Base-by-base conservation (phyloP, 768 basidiomycete genomes). In the Podaxis pistillaris region DNA sequence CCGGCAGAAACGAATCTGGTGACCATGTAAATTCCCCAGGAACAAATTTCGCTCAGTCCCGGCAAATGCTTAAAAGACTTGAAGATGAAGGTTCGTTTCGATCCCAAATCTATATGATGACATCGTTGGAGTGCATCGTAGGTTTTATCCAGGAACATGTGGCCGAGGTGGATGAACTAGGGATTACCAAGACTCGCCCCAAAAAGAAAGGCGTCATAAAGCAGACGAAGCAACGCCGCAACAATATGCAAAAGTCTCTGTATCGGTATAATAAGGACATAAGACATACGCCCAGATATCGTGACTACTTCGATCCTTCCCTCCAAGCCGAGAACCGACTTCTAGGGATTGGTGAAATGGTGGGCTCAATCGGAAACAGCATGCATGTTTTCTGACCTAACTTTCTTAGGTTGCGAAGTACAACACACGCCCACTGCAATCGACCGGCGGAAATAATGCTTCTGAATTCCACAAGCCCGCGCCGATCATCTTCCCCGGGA, bases 261-360 rank as follows among this genome's bases (percentile, higher is more conserved):
- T 91, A 86, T 64, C 71, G 79, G 12, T 90, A 91, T 71, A 81
- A 88, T 60, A 74, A 70, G 41, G 71, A 78, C 9, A 79, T 80
- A 40, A 76, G 79, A 53, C 72, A 73, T 47, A 78, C 78, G 9
- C 63, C 75, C 49, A 78, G 74, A 58, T 93, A 91, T 70, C 68
- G 74, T 38, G 83, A 91, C 68, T 91, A 92, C 68, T 93, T 93
- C 74, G 78, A 84, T 62, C 85, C 88, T 38, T 79, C 83, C 61
- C 77, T 76, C 7, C 77, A 81, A 26, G 80, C 84, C 40, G 90
- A 91, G 74, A 83, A 76, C 67, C 79, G 78, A 28, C 71, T 91
- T 58, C 72, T 92, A 44, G 87, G 85, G n/a, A 67, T 92, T 33
- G 74, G 79, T 41, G 79, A 86, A 68, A 68, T 82, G 78, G 89